phyloP scores from a whole-genome alignment of 2,329 filamentous ascomycete species.

The Exophiala mesophila region DNA sequence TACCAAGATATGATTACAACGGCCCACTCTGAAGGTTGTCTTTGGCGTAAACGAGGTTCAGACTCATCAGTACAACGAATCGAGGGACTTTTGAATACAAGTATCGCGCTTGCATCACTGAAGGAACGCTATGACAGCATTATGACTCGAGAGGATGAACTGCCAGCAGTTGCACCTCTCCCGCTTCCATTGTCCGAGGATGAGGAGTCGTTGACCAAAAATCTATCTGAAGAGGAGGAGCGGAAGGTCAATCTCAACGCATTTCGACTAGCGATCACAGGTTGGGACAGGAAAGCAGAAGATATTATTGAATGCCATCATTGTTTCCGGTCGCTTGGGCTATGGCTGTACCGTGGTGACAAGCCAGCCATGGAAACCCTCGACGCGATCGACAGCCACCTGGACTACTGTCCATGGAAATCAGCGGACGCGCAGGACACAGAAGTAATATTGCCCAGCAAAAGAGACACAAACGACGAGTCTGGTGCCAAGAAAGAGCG shows the following conservation, averaged over 20 bases:
- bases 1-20: conserved; percentile 69
- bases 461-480: conserved; percentile 1
- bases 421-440: conserved; percentile 25
- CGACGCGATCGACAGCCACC: conserved; percentile 66
- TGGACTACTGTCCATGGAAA: conserved; percentile 76
- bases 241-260: conserved; percentile 51
- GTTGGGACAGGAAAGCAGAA: conserved; percentile 61
- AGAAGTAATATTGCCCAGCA: conserved; percentile 14
- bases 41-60: conserved; percentile 84
- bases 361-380: conserved; percentile 67
- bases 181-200: conserved; percentile 37
- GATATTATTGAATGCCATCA: conserved; percentile 73
- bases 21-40: conserved; percentile 73
- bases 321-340: conserved; percentile 79
- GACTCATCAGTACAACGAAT: conserved; percentile 68
- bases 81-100: conserved; percentile 56
- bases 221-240: conserved; percentile 19
- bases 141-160: conserved; percentile 36
- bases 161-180: conserved; percentile 42
- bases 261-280: conserved; percentile 64
- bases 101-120: conserved; percentile 54
- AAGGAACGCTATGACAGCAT: conserved; percentile 59
- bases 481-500: conserved; percentile 14
- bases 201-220: conserved; percentile 32
- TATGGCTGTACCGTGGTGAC: conserved; percentile 72